Evolutionary conservation across 306 rosid species (phyloP).

Genomic region (Trifolium fragiferum): DNA sequence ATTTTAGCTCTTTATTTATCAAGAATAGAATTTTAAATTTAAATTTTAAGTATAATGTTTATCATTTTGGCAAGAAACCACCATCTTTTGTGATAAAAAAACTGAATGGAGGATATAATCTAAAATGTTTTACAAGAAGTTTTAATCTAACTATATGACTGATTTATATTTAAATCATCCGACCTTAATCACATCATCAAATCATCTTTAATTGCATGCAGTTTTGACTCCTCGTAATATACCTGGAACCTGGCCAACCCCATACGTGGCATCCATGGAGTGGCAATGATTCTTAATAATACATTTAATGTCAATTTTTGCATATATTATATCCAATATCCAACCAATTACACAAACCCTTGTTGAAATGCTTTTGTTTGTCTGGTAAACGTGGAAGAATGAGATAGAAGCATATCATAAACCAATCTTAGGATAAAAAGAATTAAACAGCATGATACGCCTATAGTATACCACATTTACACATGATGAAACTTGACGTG

Average conservation of each 20-base stretch:
- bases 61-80: too few species aligned
- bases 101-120: too few species aligned
- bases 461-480: not conserved
- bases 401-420: not conserved
- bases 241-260: not conserved
- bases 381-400: slow-evolving; percentile 20
- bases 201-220: too few species aligned
- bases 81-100: too few species aligned
- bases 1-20: too few species aligned
- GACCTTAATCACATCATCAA: too few species aligned
- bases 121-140: too few species aligned
- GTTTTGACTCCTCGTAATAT: too few species aligned
- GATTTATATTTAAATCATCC: too few species aligned
- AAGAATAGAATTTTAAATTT: too few species aligned
- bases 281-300: not conserved
- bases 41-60: too few species aligned
- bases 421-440: slow-evolving; percentile 12
- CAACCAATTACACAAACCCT: not conserved
- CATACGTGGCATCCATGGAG: not conserved
- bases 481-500: not conserved
- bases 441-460: not conserved
- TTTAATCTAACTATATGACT: too few species aligned
- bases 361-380: not conserved
- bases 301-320: not conserved
- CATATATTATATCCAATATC: not conserved